Conservation (phyloP, 2,329 filamentous ascomycete genomes). For the Xylaria arbuscula region DNA sequence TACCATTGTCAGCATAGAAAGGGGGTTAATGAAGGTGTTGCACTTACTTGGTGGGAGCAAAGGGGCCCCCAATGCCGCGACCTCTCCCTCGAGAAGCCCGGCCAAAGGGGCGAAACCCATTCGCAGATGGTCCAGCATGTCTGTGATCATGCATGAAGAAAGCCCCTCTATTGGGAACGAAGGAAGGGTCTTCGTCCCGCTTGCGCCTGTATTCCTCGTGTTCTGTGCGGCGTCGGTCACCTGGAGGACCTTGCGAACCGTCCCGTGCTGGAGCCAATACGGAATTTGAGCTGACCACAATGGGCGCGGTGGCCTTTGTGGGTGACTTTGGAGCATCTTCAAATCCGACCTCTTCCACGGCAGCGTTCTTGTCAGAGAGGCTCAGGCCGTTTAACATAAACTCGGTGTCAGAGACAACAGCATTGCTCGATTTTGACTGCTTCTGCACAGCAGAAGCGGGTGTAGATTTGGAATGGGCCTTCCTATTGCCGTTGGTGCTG, state of each 20-base stretch:
- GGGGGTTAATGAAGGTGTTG: constrained; percentile 14
- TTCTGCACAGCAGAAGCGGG: constrained; percentile 48
- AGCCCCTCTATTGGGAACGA: constrained; percentile 91
- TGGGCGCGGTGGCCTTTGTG: constrained; percentile 59
- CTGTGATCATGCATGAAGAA: constrained; percentile 98
- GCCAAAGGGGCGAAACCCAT: constrained; percentile 79
- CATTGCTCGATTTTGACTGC: constrained; percentile 52
- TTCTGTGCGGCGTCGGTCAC: constrained; percentile 81
- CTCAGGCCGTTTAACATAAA: constrained; percentile 68
- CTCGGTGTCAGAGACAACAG: constrained; percentile 64
- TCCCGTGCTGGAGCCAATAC: constrained; percentile 55
- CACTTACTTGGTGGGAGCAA: constrained; percentile 73
- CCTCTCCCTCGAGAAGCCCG: constrained; percentile 73
- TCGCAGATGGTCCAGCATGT: constrained; percentile 78
- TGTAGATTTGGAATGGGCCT: constrained; percentile 44
- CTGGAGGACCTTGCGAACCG: constrained; percentile 65
- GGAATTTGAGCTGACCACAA: constrained; percentile 66
- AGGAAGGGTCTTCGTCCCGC: constrained; percentile 88
- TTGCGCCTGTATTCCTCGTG: constrained; percentile 92
- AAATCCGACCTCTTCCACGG: constrained; percentile 60
- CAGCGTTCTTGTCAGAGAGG: constrained; percentile 56
- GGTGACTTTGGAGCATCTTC: constrained; percentile 55
- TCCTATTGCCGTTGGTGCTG: constrained; percentile 52
- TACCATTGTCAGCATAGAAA: constrained; percentile 41
- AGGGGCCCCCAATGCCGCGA: constrained; percentile 66